A percentile compares a stretch with the other conserved stretches of the same genome.
phyloP scores from a whole-genome alignment of 2,329 filamentous ascomycete species.

The Diaporthe destruens region DNA sequence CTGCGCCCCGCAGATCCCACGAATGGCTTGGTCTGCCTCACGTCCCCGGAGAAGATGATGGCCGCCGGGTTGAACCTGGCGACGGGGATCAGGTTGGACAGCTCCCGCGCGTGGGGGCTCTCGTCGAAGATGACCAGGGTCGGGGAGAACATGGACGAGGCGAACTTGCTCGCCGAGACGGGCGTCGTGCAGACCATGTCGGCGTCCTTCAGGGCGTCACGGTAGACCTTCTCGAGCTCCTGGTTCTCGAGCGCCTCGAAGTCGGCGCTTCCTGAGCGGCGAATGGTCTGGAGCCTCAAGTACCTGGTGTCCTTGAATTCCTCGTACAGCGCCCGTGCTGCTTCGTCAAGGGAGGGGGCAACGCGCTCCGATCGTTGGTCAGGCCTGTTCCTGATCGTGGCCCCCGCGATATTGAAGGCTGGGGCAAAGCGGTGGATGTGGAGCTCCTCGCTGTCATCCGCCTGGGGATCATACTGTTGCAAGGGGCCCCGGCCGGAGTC shows the following conservation, averaged over 20 bases:
- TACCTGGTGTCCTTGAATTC: constrained; percentile 9
- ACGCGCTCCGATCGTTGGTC: neutral
- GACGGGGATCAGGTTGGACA: constrained; percentile 9
- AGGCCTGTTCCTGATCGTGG: too few relatives aligned
- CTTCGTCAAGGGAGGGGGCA: constrained; percentile 16
- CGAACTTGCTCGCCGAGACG: constrained; percentile 17
- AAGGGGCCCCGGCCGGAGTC: neutral
- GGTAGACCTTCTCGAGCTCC: neutral
- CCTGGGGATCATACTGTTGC: neutral
- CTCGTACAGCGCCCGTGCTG: neutral
- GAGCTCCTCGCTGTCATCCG: neutral
- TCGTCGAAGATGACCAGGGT: constrained; percentile 18
- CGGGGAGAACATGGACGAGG: neutral
- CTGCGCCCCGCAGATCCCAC: neutral
- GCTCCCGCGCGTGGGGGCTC: constrained; percentile 14
- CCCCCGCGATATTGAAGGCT: too few relatives aligned
- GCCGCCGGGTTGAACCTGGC: constrained; percentile 1
- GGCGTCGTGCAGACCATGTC: constrained; percentile 6
- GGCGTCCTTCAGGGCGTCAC: neutral
- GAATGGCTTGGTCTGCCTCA: neutral
- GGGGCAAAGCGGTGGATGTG: too few relatives aligned
- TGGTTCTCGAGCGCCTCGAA: neutral
- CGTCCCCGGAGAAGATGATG: constrained; percentile 15
- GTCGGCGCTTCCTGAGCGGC: too few relatives aligned
- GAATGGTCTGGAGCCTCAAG: neutral